Conservation (phyloP, 208 protist species). For the Wallacemonas sp. region DNA sequence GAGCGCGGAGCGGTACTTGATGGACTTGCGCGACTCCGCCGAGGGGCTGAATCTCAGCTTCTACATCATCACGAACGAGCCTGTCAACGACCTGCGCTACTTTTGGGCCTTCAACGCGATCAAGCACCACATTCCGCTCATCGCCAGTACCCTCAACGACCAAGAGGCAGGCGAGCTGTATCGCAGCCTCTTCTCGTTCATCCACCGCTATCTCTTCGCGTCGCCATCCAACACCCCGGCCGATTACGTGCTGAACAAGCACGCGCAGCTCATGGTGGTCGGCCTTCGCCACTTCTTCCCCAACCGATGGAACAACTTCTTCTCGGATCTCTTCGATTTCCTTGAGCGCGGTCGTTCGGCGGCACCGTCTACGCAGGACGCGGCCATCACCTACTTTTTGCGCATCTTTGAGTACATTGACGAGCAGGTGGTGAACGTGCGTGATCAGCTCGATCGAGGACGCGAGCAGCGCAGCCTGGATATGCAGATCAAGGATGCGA, state of each 20-base stretch:
- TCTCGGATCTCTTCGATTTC: slow-evolving; percentile 71
- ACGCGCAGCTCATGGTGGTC: slow-evolving; percentile 80
- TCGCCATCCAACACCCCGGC: slow-evolving; percentile 15
- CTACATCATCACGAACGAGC: slow-evolving; percentile 73
- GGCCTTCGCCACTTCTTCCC: slow-evolving; percentile 75
- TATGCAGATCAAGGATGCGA: slow-evolving; percentile 83
- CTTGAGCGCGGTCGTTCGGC: slow-evolving; percentile 25
- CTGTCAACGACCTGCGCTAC: slow-evolving; percentile 50
- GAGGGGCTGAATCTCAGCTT: slow-evolving; percentile 73
- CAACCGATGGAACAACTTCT: slow-evolving; percentile 56
- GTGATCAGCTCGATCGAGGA: slow-evolving; percentile 46
- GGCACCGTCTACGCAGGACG: slow-evolving; percentile 26
- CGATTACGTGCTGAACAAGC: slow-evolving; percentile 82
- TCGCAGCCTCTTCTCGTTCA: slow-evolving; percentile 66
- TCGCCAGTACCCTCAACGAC: slow-evolving; percentile 33
- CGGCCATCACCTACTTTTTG: slow-evolving; percentile 63
- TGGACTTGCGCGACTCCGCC: slow-evolving; percentile 52
- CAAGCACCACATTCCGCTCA: slow-evolving; percentile 57
- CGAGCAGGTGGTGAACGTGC: slow-evolving; percentile 77
- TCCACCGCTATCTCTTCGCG: slow-evolving; percentile 61
- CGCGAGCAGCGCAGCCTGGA: slow-evolving; percentile 58
- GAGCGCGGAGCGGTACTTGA: slow-evolving; percentile 72
- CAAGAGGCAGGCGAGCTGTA: slow-evolving; percentile 63
- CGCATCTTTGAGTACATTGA: slow-evolving; percentile 88
- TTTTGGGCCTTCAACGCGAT: slow-evolving; percentile 90